Base-by-base conservation (phyloP, 1,139 yeast species). In the Sugiyamaella xylanicola region DNA sequence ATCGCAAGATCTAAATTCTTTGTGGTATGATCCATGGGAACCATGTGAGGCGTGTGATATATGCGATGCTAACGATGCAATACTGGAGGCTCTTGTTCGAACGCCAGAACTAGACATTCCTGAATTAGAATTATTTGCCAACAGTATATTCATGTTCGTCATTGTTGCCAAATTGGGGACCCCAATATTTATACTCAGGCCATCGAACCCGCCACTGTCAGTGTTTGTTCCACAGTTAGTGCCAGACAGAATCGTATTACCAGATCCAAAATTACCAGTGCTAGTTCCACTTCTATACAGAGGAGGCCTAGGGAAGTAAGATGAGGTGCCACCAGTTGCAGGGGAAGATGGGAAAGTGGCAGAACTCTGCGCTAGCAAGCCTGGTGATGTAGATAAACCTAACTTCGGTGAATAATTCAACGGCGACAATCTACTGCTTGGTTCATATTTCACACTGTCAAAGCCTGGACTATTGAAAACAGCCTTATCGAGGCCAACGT, bases 41-140 rank as follows among this genome's bases (percentile, higher is more conserved):
- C 5, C 11, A 32, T 32, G 37, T n/a, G 15, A 32, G 8, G 15
- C 37, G 15, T 32, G 37, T n/a, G 37, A 32, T 15, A 13, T 41
- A 19, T 19, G 13, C 9, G 41, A 32, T 13, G 19, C 49, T 17
- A 35, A 32, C 9, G 54, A 51, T 22, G 49, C 48, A 3, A 44
- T 22, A 35, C 54, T 51, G 15, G 54, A 51, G 4, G 54, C 54
- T 9, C 54, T 40, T 25, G 49, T 43, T 16, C 54, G 25, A 1
- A 36, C 19, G n/a, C 53, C 37, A 4, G 37, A 32, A n/a, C 15
- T 32, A n/a, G n/a, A n/a, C n/a, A n/a, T n/a, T n/a, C n/a, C n/a
- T n/a, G n/a, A n/a, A n/a, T n/a, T n/a, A n/a, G n/a, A n/a, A n/a
- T n/a, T n/a, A n/a, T n/a, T n/a, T n/a, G n/a, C n/a, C n/a, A n/a